A percentile compares a stretch with the other conserved stretches of the same genome.
These are phyloP conservation scores for Pouteria campechiana DNA, from an alignment of 179 eudicot species.

Conservation along the genomic window DNA sequence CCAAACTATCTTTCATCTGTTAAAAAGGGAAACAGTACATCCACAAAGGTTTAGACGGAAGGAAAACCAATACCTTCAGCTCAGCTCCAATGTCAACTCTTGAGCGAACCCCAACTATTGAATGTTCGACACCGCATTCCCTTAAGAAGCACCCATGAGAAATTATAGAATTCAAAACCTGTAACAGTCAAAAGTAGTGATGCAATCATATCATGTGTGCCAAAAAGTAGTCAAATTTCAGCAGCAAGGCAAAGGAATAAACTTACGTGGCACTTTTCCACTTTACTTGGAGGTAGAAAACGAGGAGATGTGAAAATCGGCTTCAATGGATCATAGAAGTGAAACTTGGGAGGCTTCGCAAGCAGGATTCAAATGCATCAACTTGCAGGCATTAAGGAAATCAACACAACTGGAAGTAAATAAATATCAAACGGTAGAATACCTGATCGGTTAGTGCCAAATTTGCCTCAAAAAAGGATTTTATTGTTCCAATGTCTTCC, in stretches of 20 bases:
- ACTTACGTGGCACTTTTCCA: constrained; percentile 22
- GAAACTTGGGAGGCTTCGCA: constrained; percentile 5
- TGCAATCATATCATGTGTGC: background rate
- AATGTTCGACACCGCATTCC: constrained; percentile 61
- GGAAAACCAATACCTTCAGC: constrained; percentile 39
- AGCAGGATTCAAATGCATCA: too few species aligned
- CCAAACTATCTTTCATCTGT: too few species aligned
- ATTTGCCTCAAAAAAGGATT: constrained; percentile 10
- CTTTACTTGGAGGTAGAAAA: constrained; percentile 23
- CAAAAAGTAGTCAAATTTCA: background rate
- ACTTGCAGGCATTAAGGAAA: too few species aligned
- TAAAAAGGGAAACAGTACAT: too few species aligned
- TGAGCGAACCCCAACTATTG: constrained; percentile 85
- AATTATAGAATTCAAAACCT: constrained; percentile 87
- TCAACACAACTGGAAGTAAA: too few species aligned
- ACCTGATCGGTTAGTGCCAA: constrained; percentile 11
- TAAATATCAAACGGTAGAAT: too few species aligned
- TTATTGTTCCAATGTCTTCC: constrained; percentile 14
- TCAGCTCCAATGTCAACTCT: constrained; percentile 79
- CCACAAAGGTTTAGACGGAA: background rate
- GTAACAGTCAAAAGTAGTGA: constrained; percentile 6
- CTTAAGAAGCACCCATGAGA: constrained; percentile 90
- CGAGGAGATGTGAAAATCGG: constrained; percentile 27
- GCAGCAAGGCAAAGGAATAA: background rate
- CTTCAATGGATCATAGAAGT: constrained; percentile 24